A percentile compares a stretch with the other conserved stretches of the same genome.
Evolutionary conservation across 2,329 filamentous ascomycete genomes (phyloP).

Genomic region (Colletotrichum orchidophilum): DNA sequence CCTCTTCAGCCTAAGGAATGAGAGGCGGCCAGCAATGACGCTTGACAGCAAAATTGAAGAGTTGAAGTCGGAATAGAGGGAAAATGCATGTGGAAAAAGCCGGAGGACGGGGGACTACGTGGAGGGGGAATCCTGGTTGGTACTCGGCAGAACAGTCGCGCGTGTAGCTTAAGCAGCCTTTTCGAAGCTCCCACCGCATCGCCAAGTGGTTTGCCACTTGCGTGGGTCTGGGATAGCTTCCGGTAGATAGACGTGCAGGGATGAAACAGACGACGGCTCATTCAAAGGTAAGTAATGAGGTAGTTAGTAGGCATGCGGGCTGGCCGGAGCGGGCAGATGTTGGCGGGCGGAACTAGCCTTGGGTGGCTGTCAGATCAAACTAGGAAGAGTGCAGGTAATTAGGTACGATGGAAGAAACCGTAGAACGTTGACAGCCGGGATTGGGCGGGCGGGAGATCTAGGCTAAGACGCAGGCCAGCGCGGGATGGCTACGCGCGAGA

Average conservation of each 20-base stretch:
- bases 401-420: too few relatives aligned
- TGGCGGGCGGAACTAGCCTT: not conserved
- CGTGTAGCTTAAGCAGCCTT: not conserved
- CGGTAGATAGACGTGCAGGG: not conserved
- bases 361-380: not conserved
- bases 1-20: not conserved
- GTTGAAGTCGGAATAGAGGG: not conserved
- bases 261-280: not conserved
- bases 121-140: not conserved
- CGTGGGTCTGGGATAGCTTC: not conserved
- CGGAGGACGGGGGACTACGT: not conserved
- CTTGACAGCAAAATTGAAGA: not conserved
- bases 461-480: not conserved
- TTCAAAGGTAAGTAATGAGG: not conserved
- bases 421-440: not conserved
- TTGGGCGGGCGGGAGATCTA: not conserved
- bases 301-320: not conserved
- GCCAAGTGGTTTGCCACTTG: not conserved
- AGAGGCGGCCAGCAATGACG: not conserved
- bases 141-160: not conserved
- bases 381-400: not conserved
- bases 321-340: not conserved
- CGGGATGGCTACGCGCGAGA: not conserved
- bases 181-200: not conserved
- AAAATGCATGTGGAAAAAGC: not conserved